Percentiles rank a stretch among this genome's conserved stretches.
Conservation (phyloP, 208 protist genomes). For the Trypanosomatidae sp. region DNA sequence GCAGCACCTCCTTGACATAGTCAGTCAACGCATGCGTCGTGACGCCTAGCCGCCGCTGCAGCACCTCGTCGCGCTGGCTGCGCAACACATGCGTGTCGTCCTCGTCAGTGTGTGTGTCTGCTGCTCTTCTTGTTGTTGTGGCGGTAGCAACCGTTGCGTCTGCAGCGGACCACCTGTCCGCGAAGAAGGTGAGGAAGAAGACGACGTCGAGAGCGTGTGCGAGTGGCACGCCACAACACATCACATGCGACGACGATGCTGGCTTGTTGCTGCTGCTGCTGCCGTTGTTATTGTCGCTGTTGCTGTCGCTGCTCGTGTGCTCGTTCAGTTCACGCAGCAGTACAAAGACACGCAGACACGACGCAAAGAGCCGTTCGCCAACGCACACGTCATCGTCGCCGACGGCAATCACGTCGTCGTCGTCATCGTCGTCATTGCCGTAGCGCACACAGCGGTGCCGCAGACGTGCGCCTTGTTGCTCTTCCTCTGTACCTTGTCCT, state of each 20-base stretch:
- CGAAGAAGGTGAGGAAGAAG: conserved; percentile 42
- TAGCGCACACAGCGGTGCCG: no score
- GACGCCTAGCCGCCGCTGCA: neutral
- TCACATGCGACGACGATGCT: neutral
- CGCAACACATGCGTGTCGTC: neutral
- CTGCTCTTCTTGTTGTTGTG: neutral
- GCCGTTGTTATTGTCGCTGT: neutral
- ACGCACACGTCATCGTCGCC: conserved; percentile 2
- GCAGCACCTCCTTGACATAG: conserved; percentile 44
- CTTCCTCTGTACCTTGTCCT: no score
- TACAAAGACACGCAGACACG: conserved; percentile 13
- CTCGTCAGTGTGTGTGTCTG: neutral
- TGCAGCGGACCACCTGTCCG: conserved; percentile 6
- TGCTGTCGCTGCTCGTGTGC: conserved; percentile 2
- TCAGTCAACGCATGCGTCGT: conserved; percentile 5
- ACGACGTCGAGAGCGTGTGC: conserved; percentile 35
- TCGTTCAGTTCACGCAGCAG: conserved; percentile 11
- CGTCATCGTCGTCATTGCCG: no score
- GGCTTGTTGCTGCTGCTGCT: neutral
- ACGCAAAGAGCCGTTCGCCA: conserved; percentile 6
- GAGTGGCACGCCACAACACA: conserved; percentile 26
- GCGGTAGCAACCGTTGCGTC: neutral
- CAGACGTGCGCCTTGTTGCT: no score
- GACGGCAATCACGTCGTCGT: no score
- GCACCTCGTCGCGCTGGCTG: neutral